Base-by-base conservation (phyloP, 169 alveolate genomes). In the Pseudocohnilembus persalinus region DNA sequence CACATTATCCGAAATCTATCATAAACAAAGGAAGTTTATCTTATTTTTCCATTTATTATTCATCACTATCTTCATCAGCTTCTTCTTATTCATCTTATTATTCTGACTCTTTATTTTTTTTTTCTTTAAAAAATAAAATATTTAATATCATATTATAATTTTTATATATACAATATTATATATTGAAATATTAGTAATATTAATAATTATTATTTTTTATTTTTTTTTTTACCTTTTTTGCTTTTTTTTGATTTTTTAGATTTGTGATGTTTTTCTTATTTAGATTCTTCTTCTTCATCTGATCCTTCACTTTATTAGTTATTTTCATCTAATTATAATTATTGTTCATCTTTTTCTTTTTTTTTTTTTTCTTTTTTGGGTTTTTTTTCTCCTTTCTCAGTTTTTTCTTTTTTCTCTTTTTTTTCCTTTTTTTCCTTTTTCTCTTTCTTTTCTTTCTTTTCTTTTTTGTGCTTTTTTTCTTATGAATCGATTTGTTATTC, bases 1-100 rank as follows among this genome's bases (percentile, higher is more conserved):
- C 97, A 83, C 96, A 92, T 88, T 94, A 90, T 31, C 92, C 95
- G 75, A 90, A 94, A 88, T 94, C 93, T 87, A 93, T 83, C 96
- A 92, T 94, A 83, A 86, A 82, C 29, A 92, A 20, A 11, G 26
- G 26, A 11, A 49, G 4, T 49, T 49, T 49, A 49, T 49, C 68
- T 11, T 49, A 20, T 49, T 49, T 20, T 49, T 49, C 68, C 20
- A 11, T 20, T 49, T 49, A 4, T 11, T 49, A 20, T 49, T 49
- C 68, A 11, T 49, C 68, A 11, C 20, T 20, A 4, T 11, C 68
- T 49, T 49, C 68, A 49, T 4, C 20, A n/a, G 6, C 76, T 64
- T 81, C 65, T 63, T 64, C 85, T 65, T 81, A 1, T 79, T 30
- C 29, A 0, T 20, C 35, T 79, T 29, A 0, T 79, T 78, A 4